Evolutionary conservation across 768 basidiomycete genomes (phyloP).

Genomic region (Trametes gibbosa): DNA sequence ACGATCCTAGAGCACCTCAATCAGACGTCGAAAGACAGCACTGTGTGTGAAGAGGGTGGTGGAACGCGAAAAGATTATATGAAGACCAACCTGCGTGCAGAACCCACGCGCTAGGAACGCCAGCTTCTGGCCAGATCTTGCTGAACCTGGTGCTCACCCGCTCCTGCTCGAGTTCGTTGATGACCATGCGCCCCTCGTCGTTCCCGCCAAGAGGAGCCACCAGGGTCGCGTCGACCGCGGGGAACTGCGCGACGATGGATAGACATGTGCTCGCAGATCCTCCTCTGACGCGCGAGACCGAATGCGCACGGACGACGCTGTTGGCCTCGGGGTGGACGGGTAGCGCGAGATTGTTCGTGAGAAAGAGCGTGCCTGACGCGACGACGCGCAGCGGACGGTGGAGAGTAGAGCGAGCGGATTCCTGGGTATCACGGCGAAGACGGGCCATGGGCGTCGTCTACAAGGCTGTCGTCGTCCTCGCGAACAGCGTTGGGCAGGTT

Average conservation of each 20-base stretch:
- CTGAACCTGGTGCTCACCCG: slow-evolving; percentile 71
- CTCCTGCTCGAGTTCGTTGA: slow-evolving; percentile 61
- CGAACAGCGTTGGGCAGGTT: slow-evolving; percentile 2
- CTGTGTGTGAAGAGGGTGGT: not conserved
- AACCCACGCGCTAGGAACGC: slow-evolving; percentile 82
- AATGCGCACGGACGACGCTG: slow-evolving; percentile 65
- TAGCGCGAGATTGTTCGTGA: slow-evolving; percentile 68
- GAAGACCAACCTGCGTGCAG: slow-evolving; percentile 60
- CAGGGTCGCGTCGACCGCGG: slow-evolving; percentile 60
- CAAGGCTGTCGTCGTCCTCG: slow-evolving; percentile 9
- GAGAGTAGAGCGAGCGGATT: slow-evolving; percentile 12
- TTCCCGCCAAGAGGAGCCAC: slow-evolving; percentile 74
- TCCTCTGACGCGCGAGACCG: slow-evolving; percentile 63
- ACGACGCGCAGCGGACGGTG: slow-evolving; percentile 61
- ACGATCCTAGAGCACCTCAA: not conserved
- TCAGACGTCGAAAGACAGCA: slow-evolving; percentile 2
- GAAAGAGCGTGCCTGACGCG: slow-evolving; percentile 77
- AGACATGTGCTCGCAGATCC: slow-evolving; percentile 72
- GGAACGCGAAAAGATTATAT: not conserved
- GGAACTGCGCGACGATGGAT: slow-evolving; percentile 70
- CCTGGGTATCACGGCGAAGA: slow-evolving; percentile 28
- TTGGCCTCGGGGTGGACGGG: slow-evolving; percentile 57
- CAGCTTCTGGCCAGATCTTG: slow-evolving; percentile 68
- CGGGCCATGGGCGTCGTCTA: slow-evolving; percentile 26
- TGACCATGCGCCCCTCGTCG: slow-evolving; percentile 61